Evolutionary conservation across 2,329 filamentous ascomycete species (phyloP).

Genomic region (Penicillium occitanis): DNA sequence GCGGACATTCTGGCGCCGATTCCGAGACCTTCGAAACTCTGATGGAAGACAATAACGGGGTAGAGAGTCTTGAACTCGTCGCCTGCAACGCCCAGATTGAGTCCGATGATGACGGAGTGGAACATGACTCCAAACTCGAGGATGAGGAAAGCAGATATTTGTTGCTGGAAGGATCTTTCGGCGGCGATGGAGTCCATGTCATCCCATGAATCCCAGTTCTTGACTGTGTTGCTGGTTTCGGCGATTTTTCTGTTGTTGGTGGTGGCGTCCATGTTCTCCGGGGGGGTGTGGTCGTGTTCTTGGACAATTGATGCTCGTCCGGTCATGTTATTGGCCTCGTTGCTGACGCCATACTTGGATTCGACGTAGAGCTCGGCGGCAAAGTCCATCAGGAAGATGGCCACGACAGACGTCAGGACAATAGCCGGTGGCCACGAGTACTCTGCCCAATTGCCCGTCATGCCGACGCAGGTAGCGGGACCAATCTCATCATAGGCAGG

Average conservation of each 20-base stretch:
- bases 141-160: conserved; percentile 45
- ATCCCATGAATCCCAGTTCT: conserved; percentile 6
- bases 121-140: conserved; percentile 64
- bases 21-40: conserved; percentile 63
- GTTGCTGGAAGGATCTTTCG: conserved; percentile 37
- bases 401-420: conserved; percentile 48
- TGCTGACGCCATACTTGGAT: conserved; percentile 46
- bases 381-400: conserved; percentile 55
- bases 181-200: conserved; percentile 17
- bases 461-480: conserved; percentile 51
- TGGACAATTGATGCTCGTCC: conserved; percentile 23
- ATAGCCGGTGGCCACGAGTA: conserved; percentile 57
- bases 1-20: conserved; percentile 61
- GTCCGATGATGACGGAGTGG: conserved; percentile 63
- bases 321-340: conserved; percentile 29
- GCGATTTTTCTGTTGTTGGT: not conserved
- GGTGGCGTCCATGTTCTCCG: not conserved
- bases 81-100: conserved; percentile 61
- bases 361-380: conserved; percentile 53
- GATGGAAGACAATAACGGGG: conserved; percentile 63
- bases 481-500: conserved; percentile 49
- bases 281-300: conserved; percentile 15
- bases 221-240: not conserved
- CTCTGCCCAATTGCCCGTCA: conserved; percentile 53
- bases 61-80: conserved; percentile 59